Percentiles rank a stretch among this genome's conserved stretches.
Evolutionary conservation across 805 yeast genomes (phyloP).

Genomic region (Zygoascus biomembranicola): DNA sequence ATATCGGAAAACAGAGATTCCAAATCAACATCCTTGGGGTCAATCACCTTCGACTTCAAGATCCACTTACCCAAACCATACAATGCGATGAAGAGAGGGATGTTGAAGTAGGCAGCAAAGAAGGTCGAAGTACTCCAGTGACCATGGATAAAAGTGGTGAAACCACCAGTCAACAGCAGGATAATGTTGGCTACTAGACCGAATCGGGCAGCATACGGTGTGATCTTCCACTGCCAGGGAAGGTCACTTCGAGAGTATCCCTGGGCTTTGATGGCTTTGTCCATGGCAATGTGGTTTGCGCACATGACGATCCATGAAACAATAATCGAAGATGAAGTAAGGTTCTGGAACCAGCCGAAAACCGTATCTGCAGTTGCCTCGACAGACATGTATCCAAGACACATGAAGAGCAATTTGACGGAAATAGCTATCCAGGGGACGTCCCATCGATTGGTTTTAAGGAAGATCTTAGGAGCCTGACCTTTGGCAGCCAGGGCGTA

Average conservation of each 20-base stretch:
- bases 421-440: slow-evolving; percentile 56
- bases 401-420: slow-evolving; percentile 45
- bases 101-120: slow-evolving; percentile 59
- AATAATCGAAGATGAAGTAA: slow-evolving; percentile 35
- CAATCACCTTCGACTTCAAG: slow-evolving; percentile 7
- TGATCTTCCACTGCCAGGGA: slow-evolving; percentile 36
- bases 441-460: slow-evolving; percentile 59
- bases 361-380: slow-evolving; percentile 47
- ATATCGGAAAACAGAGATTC: slow-evolving; percentile 1
- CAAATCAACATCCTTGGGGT: slow-evolving; percentile 12
- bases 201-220: slow-evolving; percentile 26
- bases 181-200: slow-evolving; percentile 8
- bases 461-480: slow-evolving; percentile 61
- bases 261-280: slow-evolving; percentile 33
- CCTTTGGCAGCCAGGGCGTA: slow-evolving; percentile 67
- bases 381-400: slow-evolving; percentile 63
- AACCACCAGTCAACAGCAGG: slow-evolving; percentile 55
- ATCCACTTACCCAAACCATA: slow-evolving; percentile 35
- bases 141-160: slow-evolving; percentile 55
- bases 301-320: slow-evolving; percentile 49
- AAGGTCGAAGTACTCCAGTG: slow-evolving; percentile 52
- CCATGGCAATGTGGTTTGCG: slow-evolving; percentile 41
- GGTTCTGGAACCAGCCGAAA: slow-evolving; percentile 39
- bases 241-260: slow-evolving; percentile 37
- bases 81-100: slow-evolving; percentile 42